A percentile compares a stretch with the other conserved stretches of the same genome.
Conservation (phyloP, 176 grass and related monocot species). For the Paspalum notatum region DNA sequence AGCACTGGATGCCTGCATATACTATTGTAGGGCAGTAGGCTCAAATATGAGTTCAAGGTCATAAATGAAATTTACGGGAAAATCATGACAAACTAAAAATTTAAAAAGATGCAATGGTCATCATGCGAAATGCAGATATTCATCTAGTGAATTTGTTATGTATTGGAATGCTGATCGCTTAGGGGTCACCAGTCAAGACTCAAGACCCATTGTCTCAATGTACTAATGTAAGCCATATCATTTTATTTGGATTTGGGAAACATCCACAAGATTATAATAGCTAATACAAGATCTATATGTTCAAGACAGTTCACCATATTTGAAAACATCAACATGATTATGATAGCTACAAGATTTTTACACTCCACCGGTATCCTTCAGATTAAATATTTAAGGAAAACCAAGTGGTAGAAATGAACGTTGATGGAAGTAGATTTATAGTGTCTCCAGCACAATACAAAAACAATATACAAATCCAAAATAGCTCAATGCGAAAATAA, state of each 20-base stretch:
- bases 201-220: not conserved
- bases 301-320: not conserved
- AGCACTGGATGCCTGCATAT: conserved; percentile 5
- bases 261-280: conserved; percentile 1
- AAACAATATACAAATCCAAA: conserved; percentile 27
- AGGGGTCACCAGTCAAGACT: not conserved
- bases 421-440: not conserved
- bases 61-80: not conserved
- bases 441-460: conserved; percentile 22
- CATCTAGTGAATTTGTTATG: not conserved
- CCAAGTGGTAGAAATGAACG: not conserved
- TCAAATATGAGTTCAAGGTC: not conserved
- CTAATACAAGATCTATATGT: not conserved
- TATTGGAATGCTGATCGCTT: not conserved
- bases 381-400: not conserved
- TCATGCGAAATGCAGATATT: not conserved
- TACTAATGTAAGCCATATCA: not conserved
- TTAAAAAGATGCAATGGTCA: not conserved
- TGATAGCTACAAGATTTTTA: not conserved
- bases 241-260: conserved; percentile 15
- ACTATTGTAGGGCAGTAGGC: not conserved
- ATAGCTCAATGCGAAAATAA: conserved; percentile 9
- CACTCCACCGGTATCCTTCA: not conserved
- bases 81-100: not conserved
- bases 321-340: conserved; percentile 17